Evolutionary conservation across 345 rosid genomes (phyloP), one percentile per base, ranked within the genome.

Genomic region (Moringa oleifera): DNA sequence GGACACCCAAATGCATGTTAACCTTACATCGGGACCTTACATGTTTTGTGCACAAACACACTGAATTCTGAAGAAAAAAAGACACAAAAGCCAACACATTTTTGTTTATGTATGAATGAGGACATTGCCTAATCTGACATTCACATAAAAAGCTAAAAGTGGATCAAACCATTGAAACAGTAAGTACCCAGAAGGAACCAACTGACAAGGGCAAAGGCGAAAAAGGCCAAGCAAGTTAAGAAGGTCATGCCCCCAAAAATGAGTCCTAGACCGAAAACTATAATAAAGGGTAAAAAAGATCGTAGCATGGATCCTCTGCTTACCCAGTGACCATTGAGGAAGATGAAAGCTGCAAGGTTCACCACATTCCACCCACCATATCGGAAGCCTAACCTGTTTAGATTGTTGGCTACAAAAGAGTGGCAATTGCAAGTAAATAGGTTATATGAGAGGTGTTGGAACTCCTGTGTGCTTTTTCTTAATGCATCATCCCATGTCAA

Each of bases 391-490:
- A 94, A 51, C 75, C 96, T 83, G 80, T 94, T 94, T 45, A 94
- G 71, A 75, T 82, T 88, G 80, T 88, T 88, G 70, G 89, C 99
- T 18, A 94, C 99, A 72, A 86, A 90, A 7, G 95, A 94, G 71
- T 94, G 99, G 80, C 95, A 94, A 73, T 94, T 94, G 84, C 97
- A 94, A 19, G 96, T 88, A 65, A 94, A 79, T 59, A 94, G 92
- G 71, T 80, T 86, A 70, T 94, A 94, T 0, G 89, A 57, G 7
- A 71, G 77, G 67, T 90, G 97, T 63, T 94, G 97, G 77, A 84
- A 94, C 75, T 86, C 96, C 72, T 77, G 90, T 12, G 80, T 90
- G 63, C 90, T 70, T 68, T 88, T 88, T 31, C 72, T 77, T 24
- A 94, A 73, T 6, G 86, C 89, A 58, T 73, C 85, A 37, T 90